Evolutionary conservation across 129 eudicot genomes (phyloP), one percentile per base, ranked within the genome.

Genomic region (Flaveria sonorensis): DNA sequence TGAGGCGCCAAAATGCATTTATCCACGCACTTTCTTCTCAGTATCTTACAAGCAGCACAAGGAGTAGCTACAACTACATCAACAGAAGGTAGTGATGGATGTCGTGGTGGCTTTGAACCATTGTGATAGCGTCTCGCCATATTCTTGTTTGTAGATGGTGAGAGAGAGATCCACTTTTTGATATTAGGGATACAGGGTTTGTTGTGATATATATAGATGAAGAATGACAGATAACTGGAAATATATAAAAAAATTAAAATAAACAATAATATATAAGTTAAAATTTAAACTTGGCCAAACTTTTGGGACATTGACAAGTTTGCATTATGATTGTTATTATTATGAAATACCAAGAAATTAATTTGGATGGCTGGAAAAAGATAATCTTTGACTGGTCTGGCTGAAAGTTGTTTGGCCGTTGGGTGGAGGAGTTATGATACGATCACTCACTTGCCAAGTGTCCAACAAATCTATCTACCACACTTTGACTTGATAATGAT

Each of bases 1-100:
- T 87, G 87, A 56, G 96, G 96, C 3, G 96, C 96, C 76, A 90
- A 70, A 4, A 87, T 88, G 65, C 96, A 90, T 57, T 82, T 87
- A 1, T 90, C 90, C 4, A 79, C 87, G 28, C 96, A 90, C 47
- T 88, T 76, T 74, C 92, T 76, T 70, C 96, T 68, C 52, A 90
- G 46, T 14, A 90, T 90, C 87, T 82, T 90, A 48, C 96, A 90
- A 7, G 96, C 96, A 7, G 89, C 92, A 68, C 96, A 87, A 15
- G 92, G 96, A 24, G 85, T 82, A 4, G 62, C 73, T 4, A 87
- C 82, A 16, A 50, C 77, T 24, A 7, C 63, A 16, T 71, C 52
- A 5, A 72, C 50, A 2, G 50, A n/a, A n/a, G 78, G 72, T 36
- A 72, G 50, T 1, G 83, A 82, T 20, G 77, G 19, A 36, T 45